Conservation (phyloP, 177 flowering plant genomes). For the Vitis hybrid region DNA sequence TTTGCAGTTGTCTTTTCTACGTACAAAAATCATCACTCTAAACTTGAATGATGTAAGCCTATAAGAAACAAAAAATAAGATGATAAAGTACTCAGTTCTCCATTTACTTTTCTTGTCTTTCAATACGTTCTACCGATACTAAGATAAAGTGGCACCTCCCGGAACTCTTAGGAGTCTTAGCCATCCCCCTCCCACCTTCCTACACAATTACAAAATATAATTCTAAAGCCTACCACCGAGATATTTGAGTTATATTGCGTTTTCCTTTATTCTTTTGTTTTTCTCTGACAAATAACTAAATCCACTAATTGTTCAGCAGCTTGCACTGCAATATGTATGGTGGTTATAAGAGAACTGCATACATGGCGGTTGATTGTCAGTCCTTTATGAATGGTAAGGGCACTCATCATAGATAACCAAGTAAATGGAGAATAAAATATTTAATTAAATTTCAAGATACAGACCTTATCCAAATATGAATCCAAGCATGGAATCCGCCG, state of each 20-base stretch:
- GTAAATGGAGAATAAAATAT: neutral
- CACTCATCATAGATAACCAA: neutral
- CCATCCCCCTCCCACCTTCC: neutral
- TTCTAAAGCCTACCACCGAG: too few relatives aligned
- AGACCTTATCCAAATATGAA: slow-evolving; percentile 93
- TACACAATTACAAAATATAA: neutral
- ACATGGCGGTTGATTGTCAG: neutral
- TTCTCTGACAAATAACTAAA: neutral
- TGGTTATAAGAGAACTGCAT: neutral
- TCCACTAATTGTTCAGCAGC: neutral
- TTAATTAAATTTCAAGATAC: neutral
- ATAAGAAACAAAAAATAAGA: too few relatives aligned
- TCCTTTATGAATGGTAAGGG: neutral
- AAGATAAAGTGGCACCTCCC: too few relatives aligned
- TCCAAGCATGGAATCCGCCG: slow-evolving; percentile 97
- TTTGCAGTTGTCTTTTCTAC: too few relatives aligned
- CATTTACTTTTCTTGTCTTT: too few relatives aligned
- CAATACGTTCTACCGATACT: too few relatives aligned
- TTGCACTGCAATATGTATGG: neutral
- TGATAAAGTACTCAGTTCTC: too few relatives aligned
- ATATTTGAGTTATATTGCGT: neutral
- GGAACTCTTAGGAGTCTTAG: neutral
- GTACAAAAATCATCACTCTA: too few relatives aligned
- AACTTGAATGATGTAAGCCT: too few relatives aligned
- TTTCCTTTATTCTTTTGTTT: neutral